Base-by-base conservation (phyloP, 2,329 filamentous ascomycete species). In the Colletotrichum australisinense region DNA sequence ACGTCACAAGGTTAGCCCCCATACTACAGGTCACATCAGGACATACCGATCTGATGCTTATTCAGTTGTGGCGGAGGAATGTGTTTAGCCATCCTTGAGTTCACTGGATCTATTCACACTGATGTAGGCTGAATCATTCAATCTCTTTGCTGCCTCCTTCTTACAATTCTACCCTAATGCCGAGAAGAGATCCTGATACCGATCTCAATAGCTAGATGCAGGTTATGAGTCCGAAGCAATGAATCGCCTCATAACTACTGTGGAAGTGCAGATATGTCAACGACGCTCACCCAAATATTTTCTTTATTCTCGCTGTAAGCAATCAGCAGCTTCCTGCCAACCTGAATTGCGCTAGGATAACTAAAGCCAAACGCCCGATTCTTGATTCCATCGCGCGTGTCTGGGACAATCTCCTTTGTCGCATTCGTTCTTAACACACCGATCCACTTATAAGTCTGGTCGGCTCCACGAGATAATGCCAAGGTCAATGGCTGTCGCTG, bases 271-370 rank as follows among this genome's bases (percentile, higher is more conserved):
- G 35, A 53, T 14, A 77, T 53, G 22, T 77, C 69, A 1, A 78
- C 67, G 3, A 78, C 30, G 30, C 77, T 78, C 7, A 78, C 77
- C 77, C 77, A 78, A 11, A 78, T 77, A 32, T 78, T 78, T 49
- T 78, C 76, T 72, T 78, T 78, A 24, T 78, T 78, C 74, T 78
- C 77, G 35, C 77, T 77, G 53, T 78, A 78, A 12, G 76, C 72
- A 1, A 77, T 72, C 5, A 78, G 26, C 59, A 78, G 52, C 30
- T 74, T 77, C 22, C 75, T 72, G 3, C 72, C 75, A 11, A 78
- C 75, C 19, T 77, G 73, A 22, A 78, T 66, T 5, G 76, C 77
- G 4, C 76, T 75, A 4, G 77, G 77, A 38, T 78, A 78, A 49
- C 74, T 76, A 49, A 78, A 78, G 2, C 77, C 77, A 11, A 73